phyloP scores from a whole-genome alignment of 1,139 yeast genomes.

The Candida sp. region DNA sequence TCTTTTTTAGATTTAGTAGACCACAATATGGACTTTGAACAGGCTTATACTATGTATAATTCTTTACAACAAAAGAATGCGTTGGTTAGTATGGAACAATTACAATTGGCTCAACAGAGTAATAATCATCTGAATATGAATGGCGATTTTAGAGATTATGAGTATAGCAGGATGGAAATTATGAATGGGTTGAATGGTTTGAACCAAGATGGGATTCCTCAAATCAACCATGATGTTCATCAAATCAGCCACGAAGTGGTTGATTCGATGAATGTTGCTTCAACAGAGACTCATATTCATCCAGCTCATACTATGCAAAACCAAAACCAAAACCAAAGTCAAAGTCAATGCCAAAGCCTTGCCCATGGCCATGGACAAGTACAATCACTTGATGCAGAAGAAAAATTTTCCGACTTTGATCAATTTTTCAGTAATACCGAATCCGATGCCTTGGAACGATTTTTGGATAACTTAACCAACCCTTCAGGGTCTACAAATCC shows the following conservation, averaged over 20 bases:
- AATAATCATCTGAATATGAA: conserved; percentile 13
- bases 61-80: conserved; percentile 40
- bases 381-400: conserved; percentile 7
- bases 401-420: conserved; percentile 33
- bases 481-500: conserved; percentile 23
- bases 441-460: conserved; percentile 41
- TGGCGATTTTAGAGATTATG: not conserved
- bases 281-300: not conserved
- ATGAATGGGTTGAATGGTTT: not conserved
- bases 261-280: not conserved
- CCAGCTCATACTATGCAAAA: not conserved
- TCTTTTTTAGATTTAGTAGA: conserved; percentile 28
- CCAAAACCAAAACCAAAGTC: not conserved
- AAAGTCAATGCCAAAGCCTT: no score
- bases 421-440: conserved; percentile 45
- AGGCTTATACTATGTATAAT: conserved; percentile 41
- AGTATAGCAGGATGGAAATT: not conserved
- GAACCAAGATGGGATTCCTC: not conserved
- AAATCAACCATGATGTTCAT: not conserved
- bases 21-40: conserved; percentile 48
- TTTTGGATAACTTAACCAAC: conserved; percentile 42
- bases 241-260: no score
- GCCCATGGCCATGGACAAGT: not conserved
- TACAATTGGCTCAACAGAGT: conserved; percentile 33
- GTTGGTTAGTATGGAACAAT: conserved; percentile 31